Evolutionary conservation across 176 grass and related monocot species (phyloP).

Genomic region (Musa troglodytarum): DNA sequence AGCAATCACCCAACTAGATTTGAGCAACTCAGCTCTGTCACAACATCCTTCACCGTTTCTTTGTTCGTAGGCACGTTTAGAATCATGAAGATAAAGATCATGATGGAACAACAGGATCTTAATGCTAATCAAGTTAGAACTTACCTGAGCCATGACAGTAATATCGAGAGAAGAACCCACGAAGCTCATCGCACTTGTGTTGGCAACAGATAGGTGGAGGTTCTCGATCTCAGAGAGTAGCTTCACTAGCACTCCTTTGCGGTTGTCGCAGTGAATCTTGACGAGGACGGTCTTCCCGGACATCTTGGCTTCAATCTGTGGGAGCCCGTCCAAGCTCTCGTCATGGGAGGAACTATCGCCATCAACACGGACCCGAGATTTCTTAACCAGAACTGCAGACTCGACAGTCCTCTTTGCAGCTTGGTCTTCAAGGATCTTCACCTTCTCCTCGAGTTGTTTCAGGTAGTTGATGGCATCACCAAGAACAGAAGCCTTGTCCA

Average conservation of each 20-base stretch:
- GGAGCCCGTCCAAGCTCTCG: conserved; percentile 48
- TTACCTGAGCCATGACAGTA: conserved; percentile 74
- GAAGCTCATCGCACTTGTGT: conserved; percentile 82
- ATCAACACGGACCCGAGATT: conserved; percentile 45
- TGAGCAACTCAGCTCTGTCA: too few species aligned
- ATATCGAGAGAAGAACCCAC: conserved; percentile 61
- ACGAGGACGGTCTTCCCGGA: conserved; percentile 54
- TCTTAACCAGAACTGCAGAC: conserved; percentile 73
- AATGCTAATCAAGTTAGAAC: not conserved
- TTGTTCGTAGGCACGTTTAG: too few species aligned
- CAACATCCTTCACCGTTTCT: too few species aligned
- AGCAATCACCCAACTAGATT: not conserved
- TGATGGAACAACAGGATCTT: not conserved
- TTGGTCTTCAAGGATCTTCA: conserved; percentile 54
- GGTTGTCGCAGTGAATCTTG: conserved; percentile 87
- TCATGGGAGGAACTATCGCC: conserved; percentile 51
- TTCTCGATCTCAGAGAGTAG: conserved; percentile 51
- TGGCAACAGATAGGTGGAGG: conserved; percentile 57
- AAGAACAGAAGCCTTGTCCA: conserved; percentile 92
- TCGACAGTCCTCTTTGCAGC: conserved; percentile 55
- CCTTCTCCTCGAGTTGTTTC: conserved; percentile 70
- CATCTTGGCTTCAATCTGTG: conserved; percentile 76
- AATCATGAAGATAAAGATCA: not conserved
- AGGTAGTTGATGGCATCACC: conserved; percentile 92
- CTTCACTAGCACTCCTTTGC: conserved; percentile 55